Conservation (phyloP, 2,329 filamentous ascomycete genomes). For the Stachybotrys chartarum region DNA sequence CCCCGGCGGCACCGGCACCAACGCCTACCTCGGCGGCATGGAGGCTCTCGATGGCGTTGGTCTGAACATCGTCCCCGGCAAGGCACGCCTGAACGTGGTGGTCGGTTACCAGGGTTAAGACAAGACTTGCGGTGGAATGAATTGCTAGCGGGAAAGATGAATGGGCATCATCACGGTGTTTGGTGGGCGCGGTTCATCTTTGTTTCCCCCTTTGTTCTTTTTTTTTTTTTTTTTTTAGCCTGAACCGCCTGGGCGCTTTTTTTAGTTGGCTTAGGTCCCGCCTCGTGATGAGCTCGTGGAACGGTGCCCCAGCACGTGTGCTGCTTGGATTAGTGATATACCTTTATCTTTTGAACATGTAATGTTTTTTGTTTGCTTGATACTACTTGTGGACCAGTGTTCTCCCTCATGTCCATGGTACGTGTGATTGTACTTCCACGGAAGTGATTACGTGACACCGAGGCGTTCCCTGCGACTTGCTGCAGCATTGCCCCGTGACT, state of each 20-base stretch:
- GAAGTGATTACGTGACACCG: too few species aligned
- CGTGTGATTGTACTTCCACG: too few species aligned
- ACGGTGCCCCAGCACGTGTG: neutral
- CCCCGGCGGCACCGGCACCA: slow-evolving; percentile 24
- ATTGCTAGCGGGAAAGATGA: neutral
- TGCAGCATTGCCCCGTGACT: too few species aligned
- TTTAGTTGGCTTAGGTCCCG: neutral
- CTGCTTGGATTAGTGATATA: neutral
- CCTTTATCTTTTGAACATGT: neutral
- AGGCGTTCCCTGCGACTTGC: too few species aligned
- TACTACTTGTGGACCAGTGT: neutral
- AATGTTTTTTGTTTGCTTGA: neutral
- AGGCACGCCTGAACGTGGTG: slow-evolving; percentile 19
- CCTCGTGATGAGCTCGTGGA: neutral
- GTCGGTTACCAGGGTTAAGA: slow-evolving; percentile 19
- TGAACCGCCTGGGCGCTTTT: neutral
- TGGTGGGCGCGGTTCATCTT: neutral
- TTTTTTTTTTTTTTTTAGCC: too few species aligned
- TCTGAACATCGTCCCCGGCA: slow-evolving; percentile 26
- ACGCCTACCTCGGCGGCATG: slow-evolving; percentile 30
- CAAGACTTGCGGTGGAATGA: neutral
- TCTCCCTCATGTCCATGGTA: neutral
- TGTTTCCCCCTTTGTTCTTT: neutral
- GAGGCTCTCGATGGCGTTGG: slow-evolving; percentile 31
- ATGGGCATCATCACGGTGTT: neutral